These are phyloP conservation scores for Castanea mollissima DNA, from an alignment of 306 rosid species.

Conservation along the genomic window DNA sequence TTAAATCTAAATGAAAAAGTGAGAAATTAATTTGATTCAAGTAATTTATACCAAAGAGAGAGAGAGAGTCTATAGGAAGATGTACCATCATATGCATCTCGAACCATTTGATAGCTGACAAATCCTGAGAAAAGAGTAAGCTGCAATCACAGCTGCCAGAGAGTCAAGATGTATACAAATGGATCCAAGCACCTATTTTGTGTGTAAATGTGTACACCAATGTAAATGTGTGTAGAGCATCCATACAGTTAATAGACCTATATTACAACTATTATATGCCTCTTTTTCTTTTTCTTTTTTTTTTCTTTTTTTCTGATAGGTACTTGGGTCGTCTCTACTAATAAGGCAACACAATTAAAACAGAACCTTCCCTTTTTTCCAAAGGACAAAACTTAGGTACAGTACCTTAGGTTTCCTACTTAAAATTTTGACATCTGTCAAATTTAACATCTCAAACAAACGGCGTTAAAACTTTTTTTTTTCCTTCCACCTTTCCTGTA, in stretches of 20 bases:
- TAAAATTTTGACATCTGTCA: too few species aligned
- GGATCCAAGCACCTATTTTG: constrained; percentile 7
- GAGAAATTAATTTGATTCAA: neutral
- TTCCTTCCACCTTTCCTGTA: too few species aligned
- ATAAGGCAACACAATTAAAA: neutral
- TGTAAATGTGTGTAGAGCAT: neutral
- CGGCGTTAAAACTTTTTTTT: too few species aligned
- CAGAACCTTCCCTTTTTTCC: neutral
- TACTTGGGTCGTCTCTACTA: neutral
- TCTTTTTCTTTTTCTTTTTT: too few species aligned
- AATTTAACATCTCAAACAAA: too few species aligned
- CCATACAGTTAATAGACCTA: neutral
- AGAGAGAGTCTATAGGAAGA: constrained; percentile 10
- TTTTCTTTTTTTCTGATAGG: too few species aligned
- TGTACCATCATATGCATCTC: constrained; percentile 94
- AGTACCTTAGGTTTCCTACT: too few species aligned
- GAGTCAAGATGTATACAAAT: constrained; percentile 37
- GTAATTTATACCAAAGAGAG: neutral
- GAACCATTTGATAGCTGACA: constrained; percentile 99
- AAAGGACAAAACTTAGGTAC: too few species aligned
- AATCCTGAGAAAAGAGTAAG: constrained; percentile 97
- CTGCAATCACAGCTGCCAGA: constrained; percentile 54
- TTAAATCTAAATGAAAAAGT: neutral
- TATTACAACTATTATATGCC: neutral
- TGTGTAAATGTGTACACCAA: too few species aligned